Evolutionary conservation across 2,329 filamentous ascomycete species (phyloP).

Genomic region (Neurospora sp.): DNA sequence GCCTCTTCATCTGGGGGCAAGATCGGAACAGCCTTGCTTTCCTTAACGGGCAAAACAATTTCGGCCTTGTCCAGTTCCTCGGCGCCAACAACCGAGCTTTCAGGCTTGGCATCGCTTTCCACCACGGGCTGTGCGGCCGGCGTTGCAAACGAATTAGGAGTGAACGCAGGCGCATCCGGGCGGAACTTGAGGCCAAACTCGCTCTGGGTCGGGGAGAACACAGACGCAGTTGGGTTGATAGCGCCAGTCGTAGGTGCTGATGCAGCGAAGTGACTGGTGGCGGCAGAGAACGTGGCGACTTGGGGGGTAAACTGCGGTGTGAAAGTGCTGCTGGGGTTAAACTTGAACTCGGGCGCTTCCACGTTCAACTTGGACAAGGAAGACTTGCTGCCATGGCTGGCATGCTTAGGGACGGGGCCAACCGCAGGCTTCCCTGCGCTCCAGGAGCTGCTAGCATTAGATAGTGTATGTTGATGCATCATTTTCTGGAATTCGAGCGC

Average conservation of each 20-base stretch:
- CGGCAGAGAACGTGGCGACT: slow-evolving; percentile 28
- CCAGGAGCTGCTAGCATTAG: slow-evolving; percentile 55
- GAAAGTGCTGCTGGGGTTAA: slow-evolving; percentile 48
- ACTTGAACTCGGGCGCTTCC: slow-evolving; percentile 80
- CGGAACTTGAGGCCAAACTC: slow-evolving; percentile 63
- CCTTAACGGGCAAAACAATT: slow-evolving; percentile 55
- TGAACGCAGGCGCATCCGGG: slow-evolving; percentile 69
- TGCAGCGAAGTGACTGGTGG: slow-evolving; percentile 32
- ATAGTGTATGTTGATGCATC: slow-evolving; percentile 45
- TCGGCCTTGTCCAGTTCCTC: slow-evolving; percentile 55
- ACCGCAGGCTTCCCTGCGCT: slow-evolving; percentile 27
- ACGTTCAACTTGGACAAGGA: slow-evolving; percentile 79
- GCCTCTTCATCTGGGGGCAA: slow-evolving; percentile 47
- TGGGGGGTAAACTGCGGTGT: slow-evolving; percentile 34
- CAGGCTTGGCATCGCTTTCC: slow-evolving; percentile 31
- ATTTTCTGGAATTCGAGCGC: slow-evolving; percentile 36
- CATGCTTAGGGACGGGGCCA: slow-evolving; percentile 20
- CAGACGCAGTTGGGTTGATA: slow-evolving; percentile 61
- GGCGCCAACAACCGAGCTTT: slow-evolving; percentile 56
- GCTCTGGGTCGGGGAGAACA: slow-evolving; percentile 58
- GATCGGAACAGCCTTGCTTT: slow-evolving; percentile 78
- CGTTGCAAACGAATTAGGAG: slow-evolving; percentile 44
- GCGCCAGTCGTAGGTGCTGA: slow-evolving; percentile 34
- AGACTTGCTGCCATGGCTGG: slow-evolving; percentile 56
- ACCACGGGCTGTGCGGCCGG: slow-evolving; percentile 36